Evolutionary conservation across 495 filamentous ascomycete genomes (phyloP).

Genomic region (Coniosporium apollinis): DNA sequence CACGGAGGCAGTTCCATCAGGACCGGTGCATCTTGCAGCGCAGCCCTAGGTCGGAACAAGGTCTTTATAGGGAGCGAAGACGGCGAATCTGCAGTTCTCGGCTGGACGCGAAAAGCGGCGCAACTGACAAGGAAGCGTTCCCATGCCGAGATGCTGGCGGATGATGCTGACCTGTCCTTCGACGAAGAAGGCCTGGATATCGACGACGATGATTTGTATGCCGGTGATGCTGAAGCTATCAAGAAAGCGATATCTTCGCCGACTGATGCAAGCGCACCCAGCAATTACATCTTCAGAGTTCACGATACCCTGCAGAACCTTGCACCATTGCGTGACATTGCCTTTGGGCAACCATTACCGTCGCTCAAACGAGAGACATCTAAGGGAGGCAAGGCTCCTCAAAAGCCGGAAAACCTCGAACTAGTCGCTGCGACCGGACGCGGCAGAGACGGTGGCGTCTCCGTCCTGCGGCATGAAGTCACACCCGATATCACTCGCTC

Average conservation of each 20-base stretch:
- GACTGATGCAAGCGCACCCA: slow-evolving; percentile 25
- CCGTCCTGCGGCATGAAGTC: slow-evolving; percentile 58
- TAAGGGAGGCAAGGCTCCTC: background rate
- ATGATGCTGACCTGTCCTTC: slow-evolving; percentile 16
- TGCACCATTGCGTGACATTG: slow-evolving; percentile 58
- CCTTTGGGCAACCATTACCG: slow-evolving; percentile 35
- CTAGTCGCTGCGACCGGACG: slow-evolving; percentile 56
- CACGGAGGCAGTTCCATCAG: slow-evolving; percentile 43
- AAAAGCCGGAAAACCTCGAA: slow-evolving; percentile 33
- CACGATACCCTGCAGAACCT: slow-evolving; percentile 63
- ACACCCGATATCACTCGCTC: slow-evolving; percentile 45
- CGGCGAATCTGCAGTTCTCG: slow-evolving; percentile 64
- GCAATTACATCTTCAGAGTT: slow-evolving; percentile 54
- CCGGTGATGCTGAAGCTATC: slow-evolving; percentile 27
- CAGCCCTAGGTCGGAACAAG: slow-evolving; percentile 46
- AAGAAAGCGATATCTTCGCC: slow-evolving; percentile 15
- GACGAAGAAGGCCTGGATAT: slow-evolving; percentile 34
- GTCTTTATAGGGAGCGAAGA: slow-evolving; percentile 78
- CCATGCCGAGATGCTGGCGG: slow-evolving; percentile 24
- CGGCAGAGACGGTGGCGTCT: slow-evolving; percentile 50
- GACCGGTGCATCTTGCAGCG: slow-evolving; percentile 49
- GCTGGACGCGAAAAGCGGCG: slow-evolving; percentile 49
- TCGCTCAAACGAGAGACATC: background rate
- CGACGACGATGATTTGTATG: slow-evolving; percentile 52
- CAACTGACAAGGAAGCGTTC: slow-evolving; percentile 28